phyloP scores from a whole-genome alignment of 371 early-diverging fungal genomes.

The Mucor piriformis region DNA sequence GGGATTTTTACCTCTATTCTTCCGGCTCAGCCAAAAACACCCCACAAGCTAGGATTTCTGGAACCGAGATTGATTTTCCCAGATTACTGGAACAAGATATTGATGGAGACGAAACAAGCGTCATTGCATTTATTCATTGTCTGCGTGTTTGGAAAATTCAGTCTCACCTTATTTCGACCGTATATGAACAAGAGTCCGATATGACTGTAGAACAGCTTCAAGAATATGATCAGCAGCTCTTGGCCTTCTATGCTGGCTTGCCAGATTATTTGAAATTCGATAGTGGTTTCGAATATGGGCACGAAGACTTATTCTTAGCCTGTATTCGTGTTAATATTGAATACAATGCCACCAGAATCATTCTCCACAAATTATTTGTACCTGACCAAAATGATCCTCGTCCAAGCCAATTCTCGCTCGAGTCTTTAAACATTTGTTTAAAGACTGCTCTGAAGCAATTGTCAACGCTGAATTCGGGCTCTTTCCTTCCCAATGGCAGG shows the following conservation, averaged over 20 bases:
- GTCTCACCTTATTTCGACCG: slow-evolving; percentile 36
- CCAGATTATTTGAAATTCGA: slow-evolving; percentile 46
- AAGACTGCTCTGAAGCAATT: slow-evolving; percentile 36
- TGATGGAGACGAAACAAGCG: slow-evolving; percentile 38
- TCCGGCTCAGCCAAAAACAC: slow-evolving; percentile 41
- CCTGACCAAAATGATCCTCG: slow-evolving; percentile 42
- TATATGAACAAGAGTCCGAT: slow-evolving; percentile 49
- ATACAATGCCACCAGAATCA: slow-evolving; percentile 49
- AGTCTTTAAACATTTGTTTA: slow-evolving; percentile 49
- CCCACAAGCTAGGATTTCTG: slow-evolving; percentile 32
- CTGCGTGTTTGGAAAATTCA: slow-evolving; percentile 47
- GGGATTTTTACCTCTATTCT: slow-evolving; percentile 47
- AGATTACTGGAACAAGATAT: slow-evolving; percentile 49
- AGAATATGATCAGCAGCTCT: slow-evolving; percentile 37
- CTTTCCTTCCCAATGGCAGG: slow-evolving; percentile 27
- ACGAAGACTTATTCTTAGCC: slow-evolving; percentile 40
- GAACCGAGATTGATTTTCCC: slow-evolving; percentile 35
- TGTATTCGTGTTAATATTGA: slow-evolving; percentile 51
- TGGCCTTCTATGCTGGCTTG: slow-evolving; percentile 28
- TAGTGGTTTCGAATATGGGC: slow-evolving; percentile 51
- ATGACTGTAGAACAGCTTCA: slow-evolving; percentile 47
- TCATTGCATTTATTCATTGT: slow-evolving; percentile 35
- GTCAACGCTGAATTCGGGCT: slow-evolving; percentile 35
- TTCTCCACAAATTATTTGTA: slow-evolving; percentile 50
- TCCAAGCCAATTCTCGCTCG: slow-evolving; percentile 37